These are phyloP conservation scores for Pseudogymnoascus sp. DNA, from an alignment of 2,329 filamentous ascomycete genomes.

Conservation along the genomic window DNA sequence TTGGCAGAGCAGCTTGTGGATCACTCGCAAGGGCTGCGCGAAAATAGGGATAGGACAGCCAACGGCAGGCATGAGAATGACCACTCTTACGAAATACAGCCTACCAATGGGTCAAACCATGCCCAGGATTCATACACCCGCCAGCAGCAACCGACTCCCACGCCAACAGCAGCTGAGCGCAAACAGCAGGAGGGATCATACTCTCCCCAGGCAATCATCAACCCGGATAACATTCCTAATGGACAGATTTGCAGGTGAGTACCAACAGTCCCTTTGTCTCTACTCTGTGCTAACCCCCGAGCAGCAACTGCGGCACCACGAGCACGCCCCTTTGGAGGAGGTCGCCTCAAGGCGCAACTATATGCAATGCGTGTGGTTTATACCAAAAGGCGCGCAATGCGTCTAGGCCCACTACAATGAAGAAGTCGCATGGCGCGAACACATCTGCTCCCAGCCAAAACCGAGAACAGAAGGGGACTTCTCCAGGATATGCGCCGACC, in stretches of 20 bases:
- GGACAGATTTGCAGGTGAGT: constrained; percentile 66
- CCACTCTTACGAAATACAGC: constrained; percentile 2
- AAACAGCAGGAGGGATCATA: constrained; percentile 1
- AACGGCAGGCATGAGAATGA: background rate
- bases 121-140: background rate
- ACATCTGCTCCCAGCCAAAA: constrained; percentile 15
- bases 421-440: constrained; percentile 56
- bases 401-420: constrained; percentile 80
- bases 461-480: constrained; percentile 21
- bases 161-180: background rate
- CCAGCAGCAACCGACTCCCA: background rate
- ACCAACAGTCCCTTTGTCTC: background rate
- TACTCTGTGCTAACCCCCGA: constrained; percentile 20
- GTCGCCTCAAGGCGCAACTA: constrained; percentile 85
- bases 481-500: constrained; percentile 27
- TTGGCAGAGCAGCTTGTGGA: constrained; percentile 19
- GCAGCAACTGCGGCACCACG: constrained; percentile 89
- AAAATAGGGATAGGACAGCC: background rate
- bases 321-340: constrained; percentile 90
- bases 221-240: constrained; percentile 29
- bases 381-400: constrained; percentile 93
- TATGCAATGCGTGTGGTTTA: constrained; percentile 94
- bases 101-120: background rate
- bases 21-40: constrained; percentile 16
- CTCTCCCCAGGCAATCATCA: background rate